These are phyloP conservation scores for Penicillium ucsense DNA, from an alignment of 495 filamentous ascomycete genomes.

Conservation along the genomic window DNA sequence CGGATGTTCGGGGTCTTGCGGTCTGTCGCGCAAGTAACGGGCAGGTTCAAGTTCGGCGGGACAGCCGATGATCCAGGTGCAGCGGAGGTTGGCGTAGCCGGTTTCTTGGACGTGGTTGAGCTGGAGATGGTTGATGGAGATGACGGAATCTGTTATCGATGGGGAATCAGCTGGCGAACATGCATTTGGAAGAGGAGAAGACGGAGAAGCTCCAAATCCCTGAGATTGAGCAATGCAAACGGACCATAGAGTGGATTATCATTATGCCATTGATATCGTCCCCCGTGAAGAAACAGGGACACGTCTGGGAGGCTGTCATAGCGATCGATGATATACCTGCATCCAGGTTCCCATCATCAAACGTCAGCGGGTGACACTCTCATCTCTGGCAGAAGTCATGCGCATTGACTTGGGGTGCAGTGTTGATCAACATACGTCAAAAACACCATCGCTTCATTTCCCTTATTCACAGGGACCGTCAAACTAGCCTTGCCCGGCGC, in stretches of 20 bases:
- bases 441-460: slow-evolving; percentile 55
- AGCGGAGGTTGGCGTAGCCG: slow-evolving; percentile 44
- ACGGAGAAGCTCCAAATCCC: slow-evolving; percentile 5
- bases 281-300: slow-evolving; percentile 37
- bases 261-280: slow-evolving; percentile 41
- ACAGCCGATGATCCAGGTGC: slow-evolving; percentile 35
- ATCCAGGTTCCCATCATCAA: not conserved
- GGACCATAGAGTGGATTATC: slow-evolving; percentile 40
- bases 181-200: not conserved
- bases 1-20: slow-evolving; percentile 9
- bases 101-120: slow-evolving; percentile 14
- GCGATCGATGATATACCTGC: slow-evolving; percentile 34
- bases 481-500: slow-evolving; percentile 17
- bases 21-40: slow-evolving; percentile 15
- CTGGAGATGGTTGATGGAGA: slow-evolving; percentile 18
- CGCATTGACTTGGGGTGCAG: too few relatives aligned
- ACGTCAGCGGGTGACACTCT: not conserved
- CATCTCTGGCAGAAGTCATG: too few relatives aligned
- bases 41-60: slow-evolving; percentile 22
- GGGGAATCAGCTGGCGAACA: not conserved
- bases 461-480: slow-evolving; percentile 45
- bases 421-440: slow-evolving; percentile 32
- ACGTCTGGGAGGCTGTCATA: slow-evolving; percentile 36
- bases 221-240: not conserved
- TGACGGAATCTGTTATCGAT: slow-evolving; percentile 10